phyloP scores from a whole-genome alignment of 2,329 filamentous ascomycete genomes.

The Westerdykella sp. region DNA sequence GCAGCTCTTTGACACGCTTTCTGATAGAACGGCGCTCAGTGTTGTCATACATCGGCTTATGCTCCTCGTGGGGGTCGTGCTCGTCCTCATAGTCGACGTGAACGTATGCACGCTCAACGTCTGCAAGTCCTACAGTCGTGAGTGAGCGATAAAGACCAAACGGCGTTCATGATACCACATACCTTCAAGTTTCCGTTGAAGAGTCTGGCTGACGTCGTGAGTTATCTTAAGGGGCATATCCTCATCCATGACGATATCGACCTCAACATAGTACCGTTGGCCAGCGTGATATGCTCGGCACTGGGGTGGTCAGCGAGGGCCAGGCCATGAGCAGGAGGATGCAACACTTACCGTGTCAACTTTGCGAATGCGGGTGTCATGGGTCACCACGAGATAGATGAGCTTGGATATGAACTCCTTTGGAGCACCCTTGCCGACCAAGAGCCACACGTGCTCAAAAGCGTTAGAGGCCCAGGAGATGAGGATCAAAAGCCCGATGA shows the following conservation, averaged over 20 bases:
- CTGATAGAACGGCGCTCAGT: constrained; percentile 29
- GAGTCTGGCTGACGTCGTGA: constrained; percentile 54
- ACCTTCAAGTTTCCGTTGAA: constrained; percentile 58
- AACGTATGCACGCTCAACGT: constrained; percentile 44
- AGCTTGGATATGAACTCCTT: constrained; percentile 52
- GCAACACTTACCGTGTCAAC: constrained; percentile 46
- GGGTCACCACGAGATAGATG: constrained; percentile 52
- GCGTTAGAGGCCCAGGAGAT: constrained; percentile 57
- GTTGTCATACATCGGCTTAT: constrained; percentile 35
- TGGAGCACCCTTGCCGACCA: constrained; percentile 57
- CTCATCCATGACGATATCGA: constrained; percentile 57
- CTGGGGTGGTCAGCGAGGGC: constrained; percentile 15
- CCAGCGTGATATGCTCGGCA: constrained; percentile 58
- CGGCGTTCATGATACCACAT: constrained; percentile 5
- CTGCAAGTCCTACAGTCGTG: constrained; percentile 28
- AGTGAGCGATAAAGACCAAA: not conserved
- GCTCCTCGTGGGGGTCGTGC: constrained; percentile 36
- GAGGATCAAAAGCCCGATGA: constrained; percentile 56
- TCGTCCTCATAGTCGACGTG: constrained; percentile 45
- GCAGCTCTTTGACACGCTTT: constrained; percentile 25
- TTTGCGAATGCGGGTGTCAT: constrained; percentile 50
- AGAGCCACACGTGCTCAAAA: constrained; percentile 56
- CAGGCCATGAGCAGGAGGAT: not conserved
- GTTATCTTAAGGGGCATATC: constrained; percentile 50
- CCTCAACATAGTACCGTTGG: constrained; percentile 56